These are phyloP conservation scores for Xylaria sp. DNA, from an alignment of 2,329 filamentous ascomycete genomes.

Conservation along the genomic window DNA sequence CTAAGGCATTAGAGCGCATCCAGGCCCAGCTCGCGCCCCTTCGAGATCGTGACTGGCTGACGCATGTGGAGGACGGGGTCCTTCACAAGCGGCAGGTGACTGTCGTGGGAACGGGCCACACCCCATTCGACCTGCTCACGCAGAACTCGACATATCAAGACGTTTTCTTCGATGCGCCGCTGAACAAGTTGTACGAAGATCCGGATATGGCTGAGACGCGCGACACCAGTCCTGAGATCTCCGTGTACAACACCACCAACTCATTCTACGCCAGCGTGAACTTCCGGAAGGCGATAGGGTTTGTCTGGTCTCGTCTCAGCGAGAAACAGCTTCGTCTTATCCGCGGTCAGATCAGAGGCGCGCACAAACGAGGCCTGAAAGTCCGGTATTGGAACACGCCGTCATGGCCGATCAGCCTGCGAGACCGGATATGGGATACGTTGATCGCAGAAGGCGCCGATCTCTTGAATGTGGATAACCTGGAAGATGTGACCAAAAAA, in stretches of 20 bases:
- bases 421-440: conserved; percentile 53
- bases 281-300: conserved; percentile 45
- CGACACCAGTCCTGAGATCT: conserved; percentile 3
- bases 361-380: conserved; percentile 46
- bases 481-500: conserved; percentile 41
- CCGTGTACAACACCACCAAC: conserved; percentile 43
- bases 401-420: conserved; percentile 47
- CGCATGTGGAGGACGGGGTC: conserved; percentile 44
- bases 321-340: conserved; percentile 38
- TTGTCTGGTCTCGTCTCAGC: conserved; percentile 41
- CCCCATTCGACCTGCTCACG: conserved; percentile 52
- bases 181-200: conserved; percentile 39
- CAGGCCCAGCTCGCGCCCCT: conserved; percentile 53
- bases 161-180: conserved; percentile 62
- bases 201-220: conserved; percentile 25
- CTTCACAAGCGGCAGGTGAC: conserved; percentile 56
- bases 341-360: conserved; percentile 40
- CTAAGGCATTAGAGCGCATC: conserved; percentile 48
- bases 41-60: conserved; percentile 53
- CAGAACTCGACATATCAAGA: conserved; percentile 52
- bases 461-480: conserved; percentile 57
- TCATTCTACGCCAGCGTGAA: conserved; percentile 56
- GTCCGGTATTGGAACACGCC: conserved; percentile 58
- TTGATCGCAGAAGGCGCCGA: conserved; percentile 54
- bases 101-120: conserved; percentile 62